Evolutionary conservation across 2,329 filamentous ascomycete species (phyloP), one percentile per base, ranked within the genome.

Genomic region (Botrytis byssoidea): DNA sequence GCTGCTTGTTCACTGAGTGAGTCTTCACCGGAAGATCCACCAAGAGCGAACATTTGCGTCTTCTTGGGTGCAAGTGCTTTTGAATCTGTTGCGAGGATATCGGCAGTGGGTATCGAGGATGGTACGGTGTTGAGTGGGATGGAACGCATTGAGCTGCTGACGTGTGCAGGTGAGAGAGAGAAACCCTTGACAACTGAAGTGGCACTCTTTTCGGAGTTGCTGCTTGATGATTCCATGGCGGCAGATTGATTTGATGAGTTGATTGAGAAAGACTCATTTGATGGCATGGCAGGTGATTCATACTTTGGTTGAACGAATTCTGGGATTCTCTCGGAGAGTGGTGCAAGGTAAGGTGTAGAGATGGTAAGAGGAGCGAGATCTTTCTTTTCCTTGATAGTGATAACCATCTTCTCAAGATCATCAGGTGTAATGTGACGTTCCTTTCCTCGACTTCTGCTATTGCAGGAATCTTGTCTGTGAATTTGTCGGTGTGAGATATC

Each of bases 371-470:
- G 89, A 79, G 88, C 86, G 35, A 95, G 85, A 64, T 88, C 87
- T 82, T 90, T 90, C 83, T 93, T 94, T 83, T 96, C 92, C 83
- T 97, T 93, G 81, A 98, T 98, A 57, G 92, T 94, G 73, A 93
- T 90, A 60, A 98, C 93, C 89, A 98, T 97, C 85, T 97, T 97
- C 83, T 97, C 94, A 44, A 98, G 87, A 79, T 96, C 93, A 80
- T 93, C 89, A 10, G 95, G 94, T n/a, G 94, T 97, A 78, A 98
- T 95, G 83, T 97, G 95, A 80, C 93, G 92, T 81, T 96, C 93
- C 73, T 87, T 90, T 77, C 91, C 91, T 76, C 92, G 89, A 81
- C 91, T 93, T 74, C 92, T 88, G 82, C 88, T 91, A 44, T 88
- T 88, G 79, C 87, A 90, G 18, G 92, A 95, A 81, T 95, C 92